Conservation (phyloP, 2,329 filamentous ascomycete species). For the Elsinoe australis region DNA sequence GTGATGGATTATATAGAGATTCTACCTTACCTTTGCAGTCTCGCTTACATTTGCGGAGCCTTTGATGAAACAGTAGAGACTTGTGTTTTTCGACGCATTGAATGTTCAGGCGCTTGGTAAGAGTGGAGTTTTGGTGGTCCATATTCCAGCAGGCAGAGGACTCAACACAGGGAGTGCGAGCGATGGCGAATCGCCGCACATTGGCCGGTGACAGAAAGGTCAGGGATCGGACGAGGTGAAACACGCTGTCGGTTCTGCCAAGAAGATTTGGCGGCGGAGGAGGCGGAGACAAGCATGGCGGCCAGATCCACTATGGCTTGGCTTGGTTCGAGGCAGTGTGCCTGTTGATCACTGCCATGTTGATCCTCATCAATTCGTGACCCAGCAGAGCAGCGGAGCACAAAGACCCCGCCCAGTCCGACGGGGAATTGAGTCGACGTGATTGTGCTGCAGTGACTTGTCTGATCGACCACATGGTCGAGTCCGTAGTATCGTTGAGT, state of each 20-base stretch:
- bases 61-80: slow-evolving; percentile 7
- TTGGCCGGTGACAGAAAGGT: slow-evolving; percentile 11
- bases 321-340: not conserved
- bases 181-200: slow-evolving; percentile 2
- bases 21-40: not conserved
- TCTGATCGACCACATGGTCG: slow-evolving; percentile 10
- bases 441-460: not conserved
- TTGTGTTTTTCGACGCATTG: not conserved
- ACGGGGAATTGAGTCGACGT: not conserved
- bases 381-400: not conserved
- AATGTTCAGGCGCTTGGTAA: not conserved
- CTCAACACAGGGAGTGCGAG: too few species aligned
- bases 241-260: slow-evolving; percentile 10
- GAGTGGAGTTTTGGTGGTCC: not conserved
- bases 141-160: not conserved
- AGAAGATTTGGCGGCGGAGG: not conserved
- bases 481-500: too few species aligned
- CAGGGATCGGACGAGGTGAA: slow-evolving; percentile 11
- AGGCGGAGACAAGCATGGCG: slow-evolving; percentile 6
- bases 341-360: slow-evolving; percentile 6
- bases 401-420: not conserved
- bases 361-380: slow-evolving; percentile 12
- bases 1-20: not conserved
- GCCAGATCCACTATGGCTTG: slow-evolving; percentile 3
- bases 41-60: slow-evolving; percentile 6